A percentile compares a stretch with the other conserved stretches of the same genome.
Conservation (phyloP, 106 monocot genomes). For the Cymbidium sinense region DNA sequence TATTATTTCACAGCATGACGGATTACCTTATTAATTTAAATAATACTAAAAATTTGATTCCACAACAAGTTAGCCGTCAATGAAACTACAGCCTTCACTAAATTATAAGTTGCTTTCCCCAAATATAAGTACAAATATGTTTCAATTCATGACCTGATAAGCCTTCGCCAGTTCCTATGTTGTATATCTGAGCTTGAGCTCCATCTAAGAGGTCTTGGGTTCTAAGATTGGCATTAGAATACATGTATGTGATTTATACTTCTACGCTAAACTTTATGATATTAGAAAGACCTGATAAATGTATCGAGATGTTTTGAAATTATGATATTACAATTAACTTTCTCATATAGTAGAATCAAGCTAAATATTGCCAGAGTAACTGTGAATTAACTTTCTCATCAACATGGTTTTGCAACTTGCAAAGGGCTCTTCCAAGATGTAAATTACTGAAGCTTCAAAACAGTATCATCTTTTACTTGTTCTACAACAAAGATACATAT, state of each 20-base stretch:
- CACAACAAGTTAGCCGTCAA: no score
- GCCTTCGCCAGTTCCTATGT: no score
- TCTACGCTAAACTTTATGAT: no score
- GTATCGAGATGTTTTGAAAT: neutral
- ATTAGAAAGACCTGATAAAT: no score
- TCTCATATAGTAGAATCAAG: neutral
- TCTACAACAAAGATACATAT: neutral
- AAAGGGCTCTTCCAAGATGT: neutral
- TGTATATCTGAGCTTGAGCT: no score
- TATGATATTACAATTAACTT: neutral
- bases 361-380: neutral
- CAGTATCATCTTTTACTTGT: neutral
- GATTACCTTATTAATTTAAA: no score
- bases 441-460: neutral
- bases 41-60: no score
- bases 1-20: no score
- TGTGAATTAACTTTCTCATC: no score
- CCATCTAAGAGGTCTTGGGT: no score
- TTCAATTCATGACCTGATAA: neutral
- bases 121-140: neutral
- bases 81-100: neutral
- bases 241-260: no score
- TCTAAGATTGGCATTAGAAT: no score
- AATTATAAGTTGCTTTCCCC: neutral
- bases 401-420: neutral